Evolutionary conservation across 2,329 filamentous ascomycete species (phyloP), one percentile per base, ranked within the genome.

Genomic region (Zymoseptoria tritici): DNA sequence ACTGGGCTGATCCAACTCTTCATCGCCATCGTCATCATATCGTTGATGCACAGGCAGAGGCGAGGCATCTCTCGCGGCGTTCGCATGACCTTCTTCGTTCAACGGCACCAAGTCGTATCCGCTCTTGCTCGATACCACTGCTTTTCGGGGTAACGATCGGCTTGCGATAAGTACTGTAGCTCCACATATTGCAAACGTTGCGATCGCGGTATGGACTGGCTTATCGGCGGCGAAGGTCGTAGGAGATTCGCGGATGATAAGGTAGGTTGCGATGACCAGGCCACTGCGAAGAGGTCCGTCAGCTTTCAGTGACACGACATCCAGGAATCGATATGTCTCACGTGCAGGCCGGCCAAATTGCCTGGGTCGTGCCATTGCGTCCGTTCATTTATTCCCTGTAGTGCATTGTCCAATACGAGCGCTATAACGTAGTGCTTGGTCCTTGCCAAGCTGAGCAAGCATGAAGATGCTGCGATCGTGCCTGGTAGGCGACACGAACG

Each of bases 141-240:
- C 29, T 42, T 24, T 60, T 31, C 57, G 59, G 6, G 64, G 64
- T 36, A 72, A 60, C 31, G 75, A 72, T 57, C 71, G 72, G 63
- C 73, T 75, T 52, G 74, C 62, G 46, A 70, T 66, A 9, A 79
- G 61, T 29, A 80, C 68, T 49, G 68, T 71, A 21, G 70, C 62
- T 8, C 77, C 78, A 9, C 75, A 69, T 22, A 76, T 67, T 49
- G 75, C 72, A 49, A 80, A 77, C 21, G 74, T 67, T 4, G 78
- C 63, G 46, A 77, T 70, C 19, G 73, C 68, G 6, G 78, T 74
- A 63, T 78, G 77, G 13, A 79, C 64, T 3, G 80, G 79, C 54
- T 76, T 77, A 64, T 80, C 80, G 64, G 72, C 68, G 29, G 70
- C 70, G 63, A 73, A 70, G 52, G 68, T 69, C 46, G 66, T 66